A percentile compares a stretch with the other conserved stretches of the same genome.
Conservation (phyloP, 768 basidiomycete genomes). For the Pholiota molesta region DNA sequence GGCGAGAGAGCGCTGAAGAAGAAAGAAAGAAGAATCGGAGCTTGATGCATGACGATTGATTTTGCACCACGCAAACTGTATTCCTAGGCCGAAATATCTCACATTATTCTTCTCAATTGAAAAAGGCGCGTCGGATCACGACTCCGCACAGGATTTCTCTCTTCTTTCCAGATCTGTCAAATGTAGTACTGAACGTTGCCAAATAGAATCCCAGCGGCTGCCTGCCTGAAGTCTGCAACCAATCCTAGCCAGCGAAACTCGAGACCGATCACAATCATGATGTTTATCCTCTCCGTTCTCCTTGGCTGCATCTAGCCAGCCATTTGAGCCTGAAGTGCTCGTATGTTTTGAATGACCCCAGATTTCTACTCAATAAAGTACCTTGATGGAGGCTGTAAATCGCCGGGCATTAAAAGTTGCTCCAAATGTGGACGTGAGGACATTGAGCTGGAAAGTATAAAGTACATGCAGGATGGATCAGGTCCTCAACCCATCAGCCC, state of each 20-base stretch:
- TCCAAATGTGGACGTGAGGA: not conserved
- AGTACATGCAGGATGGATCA: not conserved
- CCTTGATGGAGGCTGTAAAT: not conserved
- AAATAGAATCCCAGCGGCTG: not conserved
- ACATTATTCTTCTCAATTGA: not conserved
- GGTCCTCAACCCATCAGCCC: no score
- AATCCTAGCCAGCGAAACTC: no score
- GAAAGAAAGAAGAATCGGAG: not conserved
- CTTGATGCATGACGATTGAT: not conserved
- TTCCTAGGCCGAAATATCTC: not conserved
- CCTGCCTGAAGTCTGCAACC: no score
- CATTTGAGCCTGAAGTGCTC: not conserved
- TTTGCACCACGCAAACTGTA: not conserved
- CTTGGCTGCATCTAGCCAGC: not conserved
- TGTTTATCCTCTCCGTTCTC: not conserved
- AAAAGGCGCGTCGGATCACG: not conserved
- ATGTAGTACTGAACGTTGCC: not conserved
- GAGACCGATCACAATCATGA: not conserved
- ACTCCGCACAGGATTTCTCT: not conserved
- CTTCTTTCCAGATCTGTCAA: not conserved
- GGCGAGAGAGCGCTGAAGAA: not conserved
- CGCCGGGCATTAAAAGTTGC: not conserved
- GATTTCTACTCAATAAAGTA: not conserved
- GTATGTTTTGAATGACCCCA: not conserved
- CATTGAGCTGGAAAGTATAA: not conserved